Evolutionary conservation across 306 rosid genomes (phyloP).

Genomic region (Potentilla sterilis): DNA sequence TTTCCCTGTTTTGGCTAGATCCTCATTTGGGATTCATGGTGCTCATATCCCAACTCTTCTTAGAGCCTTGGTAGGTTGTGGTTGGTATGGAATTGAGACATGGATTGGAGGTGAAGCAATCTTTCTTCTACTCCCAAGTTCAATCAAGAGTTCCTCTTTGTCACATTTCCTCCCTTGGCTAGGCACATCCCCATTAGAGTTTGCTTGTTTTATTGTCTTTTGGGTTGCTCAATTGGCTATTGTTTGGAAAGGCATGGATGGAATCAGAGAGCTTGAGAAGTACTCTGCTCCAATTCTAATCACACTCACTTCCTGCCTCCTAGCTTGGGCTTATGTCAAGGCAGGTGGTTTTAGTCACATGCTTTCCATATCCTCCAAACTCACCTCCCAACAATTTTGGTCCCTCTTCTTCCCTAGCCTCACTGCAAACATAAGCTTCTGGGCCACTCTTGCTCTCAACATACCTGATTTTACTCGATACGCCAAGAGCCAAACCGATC

Average conservation of each 20-base stretch:
- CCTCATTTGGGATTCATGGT: slow-evolving; percentile 81
- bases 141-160: slow-evolving; percentile 34
- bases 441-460: slow-evolving; percentile 85
- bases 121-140: slow-evolving; percentile 62
- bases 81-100: slow-evolving; percentile 96
- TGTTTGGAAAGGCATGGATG: slow-evolving; percentile 82
- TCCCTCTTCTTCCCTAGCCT: slow-evolving; percentile 75
- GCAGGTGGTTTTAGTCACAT: slow-evolving; percentile 80
- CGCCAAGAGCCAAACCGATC: slow-evolving; percentile 67
- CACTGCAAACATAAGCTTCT: slow-evolving; percentile 86
- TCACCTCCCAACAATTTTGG: slow-evolving; percentile 59
- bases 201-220: slow-evolving; percentile 58
- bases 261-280: slow-evolving; percentile 71
- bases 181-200: slow-evolving; percentile 82
- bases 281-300: slow-evolving; percentile 85
- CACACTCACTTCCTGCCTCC: slow-evolving; percentile 48
- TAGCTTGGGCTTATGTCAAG: slow-evolving; percentile 62
- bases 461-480: slow-evolving; percentile 88
- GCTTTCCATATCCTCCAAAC: slow-evolving; percentile 69
- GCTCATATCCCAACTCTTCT: slow-evolving; percentile 82
- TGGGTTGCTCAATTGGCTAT: slow-evolving; percentile 64
- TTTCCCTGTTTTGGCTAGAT: slow-evolving; percentile 79
- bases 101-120: slow-evolving; percentile 98
- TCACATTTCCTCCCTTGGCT: slow-evolving; percentile 56
- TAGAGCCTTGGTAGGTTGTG: slow-evolving; percentile 85